phyloP scores from a whole-genome alignment of 148 eudicot genomes.

The Rhododendron ferrugineum region DNA sequence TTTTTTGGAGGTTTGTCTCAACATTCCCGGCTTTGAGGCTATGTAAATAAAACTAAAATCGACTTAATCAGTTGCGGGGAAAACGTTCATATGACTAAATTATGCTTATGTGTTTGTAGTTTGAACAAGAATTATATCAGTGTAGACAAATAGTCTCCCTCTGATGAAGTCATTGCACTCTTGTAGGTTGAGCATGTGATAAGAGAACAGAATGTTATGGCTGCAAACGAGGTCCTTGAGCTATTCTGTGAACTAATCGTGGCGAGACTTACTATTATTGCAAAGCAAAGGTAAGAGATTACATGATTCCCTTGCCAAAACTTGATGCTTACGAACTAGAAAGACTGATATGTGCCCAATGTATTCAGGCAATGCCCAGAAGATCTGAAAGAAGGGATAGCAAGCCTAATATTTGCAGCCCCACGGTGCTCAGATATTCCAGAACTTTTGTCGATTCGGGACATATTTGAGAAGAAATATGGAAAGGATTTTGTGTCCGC shows the following conservation, averaged over 20 bases:
- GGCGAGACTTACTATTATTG: slow-evolving; percentile 63
- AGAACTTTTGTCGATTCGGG: slow-evolving; percentile 63
- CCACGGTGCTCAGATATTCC: slow-evolving; percentile 96
- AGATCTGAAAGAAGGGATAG: slow-evolving; percentile 85
- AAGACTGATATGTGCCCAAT: neutral
- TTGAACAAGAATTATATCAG: neutral
- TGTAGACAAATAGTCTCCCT: neutral
- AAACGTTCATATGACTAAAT: neutral
- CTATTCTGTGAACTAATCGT: slow-evolving; percentile 87
- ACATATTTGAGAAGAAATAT: slow-evolving; percentile 80
- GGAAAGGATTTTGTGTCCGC: slow-evolving; percentile 92
- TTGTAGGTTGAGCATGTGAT: slow-evolving; percentile 95
- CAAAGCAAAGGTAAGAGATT: slow-evolving; percentile 68
- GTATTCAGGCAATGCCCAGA: slow-evolving; percentile 67
- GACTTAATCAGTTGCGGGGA: too few species aligned
- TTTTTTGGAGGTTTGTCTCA: neutral
- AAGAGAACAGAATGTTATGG: slow-evolving; percentile 91
- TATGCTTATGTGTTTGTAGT: neutral
- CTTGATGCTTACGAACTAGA: neutral
- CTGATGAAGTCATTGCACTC: slow-evolving; percentile 8
- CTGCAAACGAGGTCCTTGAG: slow-evolving; percentile 91
- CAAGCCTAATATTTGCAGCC: slow-evolving; percentile 85
- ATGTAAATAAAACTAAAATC: neutral
- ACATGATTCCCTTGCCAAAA: neutral
- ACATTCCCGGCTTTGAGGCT: neutral